Evolutionary conservation across 148 eudicot species (phyloP).

Genomic region (Rhododendron henanense): DNA sequence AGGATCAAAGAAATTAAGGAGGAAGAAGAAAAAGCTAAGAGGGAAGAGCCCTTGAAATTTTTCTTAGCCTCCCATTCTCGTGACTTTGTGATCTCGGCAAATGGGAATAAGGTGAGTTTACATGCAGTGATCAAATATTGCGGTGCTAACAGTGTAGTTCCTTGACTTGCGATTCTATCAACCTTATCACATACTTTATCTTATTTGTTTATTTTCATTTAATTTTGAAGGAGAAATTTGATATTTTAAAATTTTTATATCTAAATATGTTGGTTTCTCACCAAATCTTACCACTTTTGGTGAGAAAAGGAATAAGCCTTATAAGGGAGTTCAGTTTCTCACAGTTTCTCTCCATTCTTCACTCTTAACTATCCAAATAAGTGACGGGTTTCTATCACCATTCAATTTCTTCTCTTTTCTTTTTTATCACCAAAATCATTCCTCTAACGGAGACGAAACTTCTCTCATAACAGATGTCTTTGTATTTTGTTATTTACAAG

Average conservation of each 20-base stretch:
- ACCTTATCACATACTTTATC: background rate
- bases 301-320: background rate
- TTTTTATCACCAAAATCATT: background rate
- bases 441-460: no score
- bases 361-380: background rate
- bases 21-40: slow-evolving; percentile 35
- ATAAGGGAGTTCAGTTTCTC: background rate
- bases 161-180: background rate
- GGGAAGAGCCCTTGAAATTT: slow-evolving; percentile 32
- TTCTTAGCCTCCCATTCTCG: slow-evolving; percentile 36
- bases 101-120: slow-evolving; percentile 31
- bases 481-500: slow-evolving; percentile 19
- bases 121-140: background rate
- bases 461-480: background rate
- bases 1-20: slow-evolving; percentile 28
- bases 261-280: background rate
- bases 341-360: background rate
- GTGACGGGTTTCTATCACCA: background rate
- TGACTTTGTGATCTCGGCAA: slow-evolving; percentile 39
- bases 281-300: background rate
- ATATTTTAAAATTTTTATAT: background rate
- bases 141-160: background rate
- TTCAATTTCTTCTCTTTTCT: background rate
- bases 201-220: background rate
- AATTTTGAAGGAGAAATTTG: background rate